Conservation (phyloP, 768 basidiomycete genomes). For the Pleurotus sapidus region DNA sequence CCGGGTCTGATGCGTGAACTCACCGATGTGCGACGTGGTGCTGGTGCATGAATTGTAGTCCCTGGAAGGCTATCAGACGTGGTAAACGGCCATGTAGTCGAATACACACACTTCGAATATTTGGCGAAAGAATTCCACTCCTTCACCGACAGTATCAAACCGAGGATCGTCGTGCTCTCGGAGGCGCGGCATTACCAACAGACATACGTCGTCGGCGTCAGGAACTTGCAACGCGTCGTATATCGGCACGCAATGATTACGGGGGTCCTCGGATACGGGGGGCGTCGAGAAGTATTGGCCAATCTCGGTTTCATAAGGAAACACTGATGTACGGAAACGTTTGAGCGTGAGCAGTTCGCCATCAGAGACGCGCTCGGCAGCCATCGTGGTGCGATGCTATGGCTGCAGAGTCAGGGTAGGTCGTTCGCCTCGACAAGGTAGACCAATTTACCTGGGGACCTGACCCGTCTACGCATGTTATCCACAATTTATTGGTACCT, state of each 20-base stretch:
- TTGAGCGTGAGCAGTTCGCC: conserved; percentile 25
- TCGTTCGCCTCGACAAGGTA: neutral
- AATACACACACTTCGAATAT: conserved; percentile 24
- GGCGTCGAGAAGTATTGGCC: conserved; percentile 18
- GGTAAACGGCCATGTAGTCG: too few relatives aligned
- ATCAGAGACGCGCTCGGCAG: conserved; percentile 26
- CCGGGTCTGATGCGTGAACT: too few relatives aligned
- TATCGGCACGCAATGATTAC: conserved; percentile 28
- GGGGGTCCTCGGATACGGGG: conserved; percentile 5
- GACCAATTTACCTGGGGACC: neutral
- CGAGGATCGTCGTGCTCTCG: conserved; percentile 14
- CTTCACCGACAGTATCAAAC: conserved; percentile 30
- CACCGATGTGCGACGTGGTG: conserved; percentile 33
- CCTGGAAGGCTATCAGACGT: conserved; percentile 14
- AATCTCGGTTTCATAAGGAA: conserved; percentile 26
- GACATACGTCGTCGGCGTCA: conserved; percentile 10
- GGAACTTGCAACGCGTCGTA: conserved; percentile 18
- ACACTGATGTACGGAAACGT: conserved; percentile 7
- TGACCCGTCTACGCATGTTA: conserved; percentile 9
- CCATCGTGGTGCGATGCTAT: conserved; percentile 15
- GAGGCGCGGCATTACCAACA: conserved; percentile 21
- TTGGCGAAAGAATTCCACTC: conserved; percentile 27
- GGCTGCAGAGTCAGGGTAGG: neutral
- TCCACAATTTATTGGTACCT: conserved; percentile 3
- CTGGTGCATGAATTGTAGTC: conserved; percentile 31